Evolutionary conservation across 805 yeast genomes (phyloP).

Genomic region (Schwanniomyces vanrijiae): DNA sequence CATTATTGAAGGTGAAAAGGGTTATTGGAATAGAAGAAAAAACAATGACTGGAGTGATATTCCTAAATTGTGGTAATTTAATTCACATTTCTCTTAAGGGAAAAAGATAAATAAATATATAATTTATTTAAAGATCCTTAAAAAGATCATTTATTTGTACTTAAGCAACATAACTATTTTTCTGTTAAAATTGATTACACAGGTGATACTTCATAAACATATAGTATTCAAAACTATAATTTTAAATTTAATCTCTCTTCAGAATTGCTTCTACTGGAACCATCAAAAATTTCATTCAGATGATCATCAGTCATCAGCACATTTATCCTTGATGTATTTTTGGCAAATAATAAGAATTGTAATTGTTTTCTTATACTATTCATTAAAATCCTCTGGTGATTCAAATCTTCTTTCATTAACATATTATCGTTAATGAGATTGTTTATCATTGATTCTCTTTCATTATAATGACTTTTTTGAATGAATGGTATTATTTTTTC

Average conservation of each 20-base stretch:
- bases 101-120: neutral
- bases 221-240: constrained; percentile 12
- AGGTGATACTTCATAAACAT: neutral
- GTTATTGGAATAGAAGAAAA: constrained; percentile 82
- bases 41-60: constrained; percentile 60
- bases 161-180: neutral
- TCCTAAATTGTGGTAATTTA: constrained; percentile 52
- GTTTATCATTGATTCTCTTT: constrained; percentile 29
- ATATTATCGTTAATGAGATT: constrained; percentile 36
- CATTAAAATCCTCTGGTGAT: constrained; percentile 42
- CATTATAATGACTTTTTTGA: constrained; percentile 20
- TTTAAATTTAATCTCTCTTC: constrained; percentile 38
- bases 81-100: neutral
- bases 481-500: constrained; percentile 37
- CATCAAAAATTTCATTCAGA: constrained; percentile 22
- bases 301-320: neutral
- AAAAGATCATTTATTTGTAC: neutral
- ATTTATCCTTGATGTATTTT: constrained; percentile 25
- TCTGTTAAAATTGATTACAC: neutral
- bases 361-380: constrained; percentile 51
- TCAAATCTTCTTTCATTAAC: constrained; percentile 47
- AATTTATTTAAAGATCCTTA: neutral
- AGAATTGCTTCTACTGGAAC: constrained; percentile 26
- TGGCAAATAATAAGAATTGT: constrained; percentile 46
- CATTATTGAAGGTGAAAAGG: constrained; percentile 52